Percentiles rank a stretch among this genome's conserved stretches.
phyloP scores from a whole-genome alignment of 1,284 basidiomycete species.

The Cryptococcus deneoformans region DNA sequence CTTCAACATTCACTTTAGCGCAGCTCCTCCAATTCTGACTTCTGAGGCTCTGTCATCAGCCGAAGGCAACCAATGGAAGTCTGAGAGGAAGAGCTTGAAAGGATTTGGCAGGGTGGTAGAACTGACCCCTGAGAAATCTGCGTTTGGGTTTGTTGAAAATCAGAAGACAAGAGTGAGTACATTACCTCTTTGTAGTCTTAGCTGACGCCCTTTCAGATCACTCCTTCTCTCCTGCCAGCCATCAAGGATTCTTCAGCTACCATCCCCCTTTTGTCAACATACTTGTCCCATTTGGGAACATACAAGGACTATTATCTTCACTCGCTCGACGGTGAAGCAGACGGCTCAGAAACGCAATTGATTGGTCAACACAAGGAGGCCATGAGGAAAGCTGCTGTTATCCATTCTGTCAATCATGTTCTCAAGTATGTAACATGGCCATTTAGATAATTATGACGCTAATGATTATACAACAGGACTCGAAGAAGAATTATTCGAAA shows the following conservation, averaged over 20 bases:
- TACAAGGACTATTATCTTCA: slow-evolving; percentile 74
- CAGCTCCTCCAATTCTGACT: slow-evolving; percentile 30
- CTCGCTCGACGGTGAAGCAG: slow-evolving; percentile 54
- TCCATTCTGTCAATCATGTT: slow-evolving; percentile 81
- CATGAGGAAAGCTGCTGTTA: slow-evolving; percentile 63
- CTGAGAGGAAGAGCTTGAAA: slow-evolving; percentile 17
- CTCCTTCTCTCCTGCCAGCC: slow-evolving; percentile 59
- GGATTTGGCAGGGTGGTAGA: slow-evolving; percentile 59
- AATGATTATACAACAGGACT: slow-evolving; percentile 59
- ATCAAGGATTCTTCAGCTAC: slow-evolving; percentile 53
- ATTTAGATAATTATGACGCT: neutral
- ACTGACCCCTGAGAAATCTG: slow-evolving; percentile 53
- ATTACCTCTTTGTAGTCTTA: neutral
- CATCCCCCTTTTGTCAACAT: slow-evolving; percentile 56
- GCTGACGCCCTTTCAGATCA: slow-evolving; percentile 53
- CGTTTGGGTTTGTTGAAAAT: slow-evolving; percentile 25
- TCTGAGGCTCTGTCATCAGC: slow-evolving; percentile 24
- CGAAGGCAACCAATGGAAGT: slow-evolving; percentile 34
- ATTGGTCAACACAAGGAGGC: slow-evolving; percentile 46
- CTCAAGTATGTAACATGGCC: slow-evolving; percentile 60
- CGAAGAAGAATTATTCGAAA: slow-evolving; percentile 90
- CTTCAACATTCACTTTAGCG: slow-evolving; percentile 48
- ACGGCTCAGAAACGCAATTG: slow-evolving; percentile 37
- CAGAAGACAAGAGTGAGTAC: slow-evolving; percentile 35
- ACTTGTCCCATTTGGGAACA: slow-evolving; percentile 55